Conservation (phyloP, 2,329 filamentous ascomycete species). For the Xylaria sp. region DNA sequence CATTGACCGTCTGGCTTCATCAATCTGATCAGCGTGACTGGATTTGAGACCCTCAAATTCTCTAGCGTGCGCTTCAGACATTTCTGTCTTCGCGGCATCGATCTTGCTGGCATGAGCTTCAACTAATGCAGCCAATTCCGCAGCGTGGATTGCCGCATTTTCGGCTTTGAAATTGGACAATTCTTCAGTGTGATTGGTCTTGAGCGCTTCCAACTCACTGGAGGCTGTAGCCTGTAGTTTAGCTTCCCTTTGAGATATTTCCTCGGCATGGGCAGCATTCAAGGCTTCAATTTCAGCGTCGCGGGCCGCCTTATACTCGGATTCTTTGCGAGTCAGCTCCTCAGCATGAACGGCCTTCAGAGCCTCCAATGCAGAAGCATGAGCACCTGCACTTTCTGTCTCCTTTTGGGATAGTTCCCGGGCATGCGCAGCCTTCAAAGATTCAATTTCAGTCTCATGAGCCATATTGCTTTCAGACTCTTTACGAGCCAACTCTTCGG, state of each 20-base stretch:
- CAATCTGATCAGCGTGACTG: constrained; percentile 40
- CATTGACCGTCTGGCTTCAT: constrained; percentile 38
- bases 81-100: constrained; percentile 38
- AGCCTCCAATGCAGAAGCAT: constrained; percentile 41
- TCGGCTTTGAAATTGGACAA: constrained; percentile 39
- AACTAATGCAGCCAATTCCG: constrained; percentile 42
- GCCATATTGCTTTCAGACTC: constrained; percentile 37
- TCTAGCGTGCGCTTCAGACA: constrained; percentile 39
- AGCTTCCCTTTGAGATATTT: constrained; percentile 24
- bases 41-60: constrained; percentile 41
- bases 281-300: constrained; percentile 41
- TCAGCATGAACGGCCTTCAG: constrained; percentile 37
- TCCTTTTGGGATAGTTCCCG: constrained; percentile 28
- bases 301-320: constrained; percentile 27
- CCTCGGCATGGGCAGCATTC: constrained; percentile 35
- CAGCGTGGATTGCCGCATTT: constrained; percentile 40
- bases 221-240: constrained; percentile 26
- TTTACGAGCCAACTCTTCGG: constrained; percentile 27
- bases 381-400: constrained; percentile 13
- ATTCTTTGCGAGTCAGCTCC: constrained; percentile 28
- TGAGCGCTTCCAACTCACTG: constrained; percentile 38
- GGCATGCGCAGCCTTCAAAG: constrained; percentile 22
- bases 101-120: constrained; percentile 39
- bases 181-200: constrained; percentile 42
- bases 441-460: constrained; percentile 34